These are phyloP conservation scores for Trichoderma oligosporum DNA, from an alignment of 2,329 filamentous ascomycete species.

Conservation along the genomic window DNA sequence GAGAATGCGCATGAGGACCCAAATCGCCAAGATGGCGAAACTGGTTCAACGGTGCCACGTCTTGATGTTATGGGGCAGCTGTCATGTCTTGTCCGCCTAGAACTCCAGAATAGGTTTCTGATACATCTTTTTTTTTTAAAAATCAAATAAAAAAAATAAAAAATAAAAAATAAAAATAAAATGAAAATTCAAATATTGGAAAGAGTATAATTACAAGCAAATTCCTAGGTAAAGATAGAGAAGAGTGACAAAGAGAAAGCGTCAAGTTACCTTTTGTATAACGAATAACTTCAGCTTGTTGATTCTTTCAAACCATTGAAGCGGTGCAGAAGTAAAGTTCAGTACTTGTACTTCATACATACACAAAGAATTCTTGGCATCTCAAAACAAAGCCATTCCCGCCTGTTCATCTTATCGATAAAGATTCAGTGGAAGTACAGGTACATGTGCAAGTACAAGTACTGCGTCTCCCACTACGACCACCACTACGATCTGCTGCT, in stretches of 20 bases:
- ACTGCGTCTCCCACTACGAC: background rate
- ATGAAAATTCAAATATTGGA: too few relatives aligned
- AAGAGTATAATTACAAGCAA: constrained; percentile 9
- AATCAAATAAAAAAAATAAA: too few relatives aligned
- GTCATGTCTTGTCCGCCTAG: constrained; percentile 5
- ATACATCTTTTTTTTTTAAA: too few relatives aligned
- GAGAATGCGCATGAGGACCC: constrained; percentile 17
- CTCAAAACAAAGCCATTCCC: background rate
- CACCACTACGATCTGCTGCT: constrained; percentile 7
- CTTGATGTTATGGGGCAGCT: constrained; percentile 8
- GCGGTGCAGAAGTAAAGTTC: background rate
- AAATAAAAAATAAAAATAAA: too few relatives aligned
- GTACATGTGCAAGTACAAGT: constrained; percentile 10
- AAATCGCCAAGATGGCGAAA: constrained; percentile 10
- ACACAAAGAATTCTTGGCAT: background rate
- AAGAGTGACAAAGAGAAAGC: background rate
- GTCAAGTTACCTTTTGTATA: background rate
- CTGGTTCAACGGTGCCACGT: constrained; percentile 20
- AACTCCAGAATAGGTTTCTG: constrained; percentile 10
- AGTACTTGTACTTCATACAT: background rate
- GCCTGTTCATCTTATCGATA: constrained; percentile 7
- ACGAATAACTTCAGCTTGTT: too few relatives aligned
- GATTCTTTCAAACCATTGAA: background rate
- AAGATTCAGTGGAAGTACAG: background rate
- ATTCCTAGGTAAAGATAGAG: background rate